Conservation (phyloP, 148 eudicot genomes). For the Nepenthes mirabilis region DNA sequence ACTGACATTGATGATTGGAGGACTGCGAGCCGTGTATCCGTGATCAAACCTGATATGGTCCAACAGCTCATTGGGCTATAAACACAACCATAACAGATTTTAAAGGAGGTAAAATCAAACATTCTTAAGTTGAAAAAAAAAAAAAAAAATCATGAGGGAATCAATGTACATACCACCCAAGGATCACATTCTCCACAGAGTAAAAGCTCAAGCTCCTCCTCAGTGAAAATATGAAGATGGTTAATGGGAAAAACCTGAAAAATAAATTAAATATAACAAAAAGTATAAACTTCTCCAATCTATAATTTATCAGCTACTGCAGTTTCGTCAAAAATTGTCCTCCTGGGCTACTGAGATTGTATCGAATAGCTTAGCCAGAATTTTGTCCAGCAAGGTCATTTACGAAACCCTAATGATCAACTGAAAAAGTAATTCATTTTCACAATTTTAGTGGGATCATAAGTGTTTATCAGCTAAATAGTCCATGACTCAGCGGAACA, state of each 20-base stretch:
- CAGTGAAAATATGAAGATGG: conserved; percentile 68
- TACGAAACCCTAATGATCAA: too few species aligned
- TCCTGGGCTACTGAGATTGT: too few species aligned
- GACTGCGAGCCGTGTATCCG: conserved; percentile 86
- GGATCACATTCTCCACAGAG: conserved; percentile 81
- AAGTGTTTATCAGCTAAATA: neutral
- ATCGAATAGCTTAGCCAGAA: too few species aligned
- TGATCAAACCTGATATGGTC: conserved; percentile 93
- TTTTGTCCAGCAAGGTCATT: too few species aligned
- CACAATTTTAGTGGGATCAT: too few species aligned
- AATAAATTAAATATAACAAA: neutral
- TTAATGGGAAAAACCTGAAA: conserved; percentile 64
- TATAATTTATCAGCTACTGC: neutral
- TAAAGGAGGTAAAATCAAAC: neutral
- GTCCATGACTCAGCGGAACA: neutral
- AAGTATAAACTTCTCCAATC: neutral
- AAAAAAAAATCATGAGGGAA: neutral
- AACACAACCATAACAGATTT: neutral
- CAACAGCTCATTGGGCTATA: conserved; percentile 60
- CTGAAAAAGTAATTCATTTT: too few species aligned
- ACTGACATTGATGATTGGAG: conserved; percentile 65
- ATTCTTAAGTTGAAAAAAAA: neutral
- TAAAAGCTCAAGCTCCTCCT: conserved; percentile 73
- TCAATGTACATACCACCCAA: conserved; percentile 51
- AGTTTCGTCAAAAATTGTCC: too few species aligned